Evolutionary conservation across 352 stramenopile species (phyloP).

Genomic region (Phytopythium litorale): DNA sequence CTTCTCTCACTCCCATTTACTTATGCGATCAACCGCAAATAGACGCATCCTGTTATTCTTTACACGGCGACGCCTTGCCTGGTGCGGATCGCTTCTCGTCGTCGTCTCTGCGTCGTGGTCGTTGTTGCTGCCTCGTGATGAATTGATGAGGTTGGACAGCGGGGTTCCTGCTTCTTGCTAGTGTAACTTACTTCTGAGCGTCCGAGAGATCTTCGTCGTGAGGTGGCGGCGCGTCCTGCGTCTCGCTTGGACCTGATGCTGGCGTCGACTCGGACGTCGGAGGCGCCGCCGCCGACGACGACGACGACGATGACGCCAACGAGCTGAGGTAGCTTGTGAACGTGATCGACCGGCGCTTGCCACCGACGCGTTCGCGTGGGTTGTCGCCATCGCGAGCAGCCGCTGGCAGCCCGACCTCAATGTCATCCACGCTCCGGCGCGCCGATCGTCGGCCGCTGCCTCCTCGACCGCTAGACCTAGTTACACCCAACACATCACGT

Average conservation of each 20-base stretch:
- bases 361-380: slow-evolving; percentile 31
- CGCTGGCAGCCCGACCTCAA: slow-evolving; percentile 65
- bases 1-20: not conserved
- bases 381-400: slow-evolving; percentile 41
- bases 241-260: not conserved
- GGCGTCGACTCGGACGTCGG: not conserved
- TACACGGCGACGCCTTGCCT: not conserved
- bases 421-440: slow-evolving; percentile 66
- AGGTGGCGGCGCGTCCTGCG: not conserved
- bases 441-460: slow-evolving; percentile 10
- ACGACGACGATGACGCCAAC: not conserved
- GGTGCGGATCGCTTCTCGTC: not conserved
- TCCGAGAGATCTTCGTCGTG: not conserved
- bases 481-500: slow-evolving; percentile 1
- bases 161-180: not conserved
- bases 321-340: slow-evolving; percentile 50
- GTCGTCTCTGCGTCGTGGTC: not conserved
- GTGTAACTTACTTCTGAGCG: not conserved
- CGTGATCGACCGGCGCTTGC: slow-evolving; percentile 73
- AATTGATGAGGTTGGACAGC: not conserved
- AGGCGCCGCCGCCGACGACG: not conserved
- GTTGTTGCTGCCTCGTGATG: not conserved
- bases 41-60: slow-evolving; percentile 3
- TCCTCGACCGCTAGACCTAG: slow-evolving; percentile 9
- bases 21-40: slow-evolving; percentile 1